A percentile compares a stretch with the other conserved stretches of the same genome.
phyloP scores from a whole-genome alignment of 2,329 filamentous ascomycete genomes.

The Pseudogymnoascus sp. region DNA sequence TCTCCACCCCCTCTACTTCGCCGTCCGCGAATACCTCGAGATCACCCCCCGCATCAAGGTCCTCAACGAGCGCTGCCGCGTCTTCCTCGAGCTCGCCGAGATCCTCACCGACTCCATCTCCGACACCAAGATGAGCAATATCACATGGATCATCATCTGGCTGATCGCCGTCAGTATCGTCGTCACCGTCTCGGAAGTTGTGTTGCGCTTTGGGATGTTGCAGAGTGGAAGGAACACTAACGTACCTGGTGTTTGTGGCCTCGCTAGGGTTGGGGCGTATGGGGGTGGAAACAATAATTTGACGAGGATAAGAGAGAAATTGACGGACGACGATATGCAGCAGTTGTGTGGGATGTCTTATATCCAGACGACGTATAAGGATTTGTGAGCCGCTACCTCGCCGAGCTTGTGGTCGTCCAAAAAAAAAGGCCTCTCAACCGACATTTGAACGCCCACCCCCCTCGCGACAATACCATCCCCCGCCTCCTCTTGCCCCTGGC shows the following conservation, averaged over 20 bases:
- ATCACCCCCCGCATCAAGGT: conserved; percentile 95
- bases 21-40: conserved; percentile 93
- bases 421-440: neutral
- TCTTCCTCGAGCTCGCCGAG: conserved; percentile 93
- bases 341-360: conserved; percentile 27
- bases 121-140: conserved; percentile 89
- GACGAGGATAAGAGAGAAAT: conserved; percentile 23
- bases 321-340: conserved; percentile 25
- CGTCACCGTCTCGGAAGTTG: conserved; percentile 85
- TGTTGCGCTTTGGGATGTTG: conserved; percentile 75
- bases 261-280: neutral
- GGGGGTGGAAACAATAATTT: conserved; percentile 22
- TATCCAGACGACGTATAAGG: neutral
- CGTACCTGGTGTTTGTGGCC: conserved; percentile 1
- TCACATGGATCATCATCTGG: conserved; percentile 97
- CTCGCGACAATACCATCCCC: neutral
- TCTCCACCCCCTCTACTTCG: conserved; percentile 86
- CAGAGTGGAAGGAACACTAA: conserved; percentile 28
- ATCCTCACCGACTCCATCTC: conserved; percentile 89
- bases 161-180: conserved; percentile 86
- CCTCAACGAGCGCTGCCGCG: conserved; percentile 91
- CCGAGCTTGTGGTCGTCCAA: neutral
- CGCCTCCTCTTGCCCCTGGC: neutral
- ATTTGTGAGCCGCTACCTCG: neutral
- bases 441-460: neutral